These are phyloP conservation scores for Botrytis deweyae DNA, from an alignment of 2,329 filamentous ascomycete species.

Conservation along the genomic window DNA sequence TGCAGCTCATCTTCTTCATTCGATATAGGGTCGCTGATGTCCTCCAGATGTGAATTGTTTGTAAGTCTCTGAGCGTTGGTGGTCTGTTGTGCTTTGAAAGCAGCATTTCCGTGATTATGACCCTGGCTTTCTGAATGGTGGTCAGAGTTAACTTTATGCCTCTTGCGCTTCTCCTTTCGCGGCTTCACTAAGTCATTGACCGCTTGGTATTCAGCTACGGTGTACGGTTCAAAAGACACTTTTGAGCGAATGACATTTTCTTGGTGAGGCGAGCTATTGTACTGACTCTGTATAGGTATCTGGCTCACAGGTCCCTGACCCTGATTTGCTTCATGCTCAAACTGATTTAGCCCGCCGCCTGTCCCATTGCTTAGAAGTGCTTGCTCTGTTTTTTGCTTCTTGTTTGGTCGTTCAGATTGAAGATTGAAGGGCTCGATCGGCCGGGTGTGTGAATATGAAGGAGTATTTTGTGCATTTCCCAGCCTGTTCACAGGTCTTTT, in stretches of 20 bases:
- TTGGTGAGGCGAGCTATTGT: constrained; percentile 2
- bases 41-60: background rate
- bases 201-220: background rate
- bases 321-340: constrained; percentile 4
- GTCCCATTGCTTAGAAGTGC: background rate
- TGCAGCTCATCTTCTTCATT: constrained; percentile 8
- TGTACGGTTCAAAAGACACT: background rate
- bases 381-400: constrained; percentile 5
- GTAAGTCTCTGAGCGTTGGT: background rate
- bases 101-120: background rate
- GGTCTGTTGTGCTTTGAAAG: background rate
- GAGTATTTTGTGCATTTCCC: background rate
- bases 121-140: background rate
- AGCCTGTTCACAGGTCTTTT: constrained; percentile 5
- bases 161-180: background rate
- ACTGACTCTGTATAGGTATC: constrained; percentile 5
- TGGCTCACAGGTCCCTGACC: constrained; percentile 2
- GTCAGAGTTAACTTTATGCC: background rate
- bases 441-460: background rate
- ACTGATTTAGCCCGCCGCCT: background rate
- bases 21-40: constrained; percentile 1
- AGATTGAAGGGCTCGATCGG: background rate
- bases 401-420: background rate
- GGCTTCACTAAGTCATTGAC: background rate
- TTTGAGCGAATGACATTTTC: background rate